phyloP scores from a whole-genome alignment of 306 rosid genomes.

The Lathyrus aphaca region DNA sequence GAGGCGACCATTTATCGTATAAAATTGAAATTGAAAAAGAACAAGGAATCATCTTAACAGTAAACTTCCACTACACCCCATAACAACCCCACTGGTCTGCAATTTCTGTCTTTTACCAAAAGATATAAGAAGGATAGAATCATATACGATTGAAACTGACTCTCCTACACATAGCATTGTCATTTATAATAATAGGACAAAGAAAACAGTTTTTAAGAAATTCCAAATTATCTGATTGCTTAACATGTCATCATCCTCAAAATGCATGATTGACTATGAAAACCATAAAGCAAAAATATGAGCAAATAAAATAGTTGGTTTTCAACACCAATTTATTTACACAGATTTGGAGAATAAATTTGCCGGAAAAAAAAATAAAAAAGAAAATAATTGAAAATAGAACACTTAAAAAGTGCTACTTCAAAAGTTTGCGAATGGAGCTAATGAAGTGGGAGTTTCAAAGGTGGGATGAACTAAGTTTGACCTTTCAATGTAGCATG shows the following conservation, averaged over 20 bases:
- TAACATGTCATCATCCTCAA: constrained; percentile 35
- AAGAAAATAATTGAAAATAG: constrained; percentile 25
- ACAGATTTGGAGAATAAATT: constrained; percentile 27
- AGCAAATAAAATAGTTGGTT: constrained; percentile 12
- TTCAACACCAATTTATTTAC: constrained; percentile 11
- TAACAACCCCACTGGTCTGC: constrained; percentile 4
- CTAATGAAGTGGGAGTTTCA: not conserved
- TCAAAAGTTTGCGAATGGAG: not conserved
- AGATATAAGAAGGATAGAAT: constrained; percentile 4
- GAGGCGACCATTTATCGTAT: constrained; percentile 13
- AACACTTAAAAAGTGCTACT: constrained; percentile 7
- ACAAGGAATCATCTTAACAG: constrained; percentile 8
- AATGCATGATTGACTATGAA: constrained; percentile 15
- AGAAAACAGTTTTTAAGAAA: constrained; percentile 4
- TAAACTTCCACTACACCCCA: constrained; percentile 25
- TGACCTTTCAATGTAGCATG: constrained; percentile 1
- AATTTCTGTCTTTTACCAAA: constrained; percentile 14
- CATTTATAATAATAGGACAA: constrained; percentile 11
- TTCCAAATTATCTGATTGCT: not conserved
- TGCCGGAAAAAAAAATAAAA: constrained; percentile 6
- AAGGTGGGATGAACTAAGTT: constrained; percentile 7
- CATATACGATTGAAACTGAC: constrained; percentile 16
- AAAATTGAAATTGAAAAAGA: constrained; percentile 9
- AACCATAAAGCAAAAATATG: not conserved
- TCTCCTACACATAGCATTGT: constrained; percentile 5